Evolutionary conservation across 129 eudicot genomes (phyloP).

Genomic region (Oenanthe sinensis): DNA sequence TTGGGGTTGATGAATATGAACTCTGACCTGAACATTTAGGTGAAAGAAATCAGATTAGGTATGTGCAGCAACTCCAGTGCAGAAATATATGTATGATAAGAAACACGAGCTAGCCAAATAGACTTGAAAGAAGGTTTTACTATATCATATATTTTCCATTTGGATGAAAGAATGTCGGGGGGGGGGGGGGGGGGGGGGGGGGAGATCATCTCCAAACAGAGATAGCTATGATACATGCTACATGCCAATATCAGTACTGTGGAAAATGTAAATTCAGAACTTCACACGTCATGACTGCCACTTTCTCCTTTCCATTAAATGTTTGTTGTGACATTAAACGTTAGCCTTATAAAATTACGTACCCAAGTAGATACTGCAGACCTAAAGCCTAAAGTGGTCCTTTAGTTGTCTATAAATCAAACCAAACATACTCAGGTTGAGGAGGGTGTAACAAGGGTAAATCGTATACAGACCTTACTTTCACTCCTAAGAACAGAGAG

Average conservation of each 20-base stretch:
- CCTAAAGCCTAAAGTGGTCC: background rate
- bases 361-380: background rate
- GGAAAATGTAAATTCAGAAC: background rate
- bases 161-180: background rate
- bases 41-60: background rate
- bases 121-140: background rate
- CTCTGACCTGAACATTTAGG: constrained; percentile 35
- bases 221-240: background rate
- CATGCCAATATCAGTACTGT: background rate
- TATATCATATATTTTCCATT: background rate
- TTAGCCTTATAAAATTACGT: background rate
- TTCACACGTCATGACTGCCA: background rate
- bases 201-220: background rate
- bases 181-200: background rate
- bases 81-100: background rate
- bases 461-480: background rate
- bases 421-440: background rate
- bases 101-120: too few relatives aligned
- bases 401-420: background rate
- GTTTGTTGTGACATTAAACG: background rate
- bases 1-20: constrained; percentile 58
- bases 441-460: background rate
- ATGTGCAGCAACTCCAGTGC: background rate
- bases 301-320: background rate
- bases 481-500: background rate